These are phyloP conservation scores for Citrus medica DNA, from an alignment of 345 rosid species.

Conservation along the genomic window DNA sequence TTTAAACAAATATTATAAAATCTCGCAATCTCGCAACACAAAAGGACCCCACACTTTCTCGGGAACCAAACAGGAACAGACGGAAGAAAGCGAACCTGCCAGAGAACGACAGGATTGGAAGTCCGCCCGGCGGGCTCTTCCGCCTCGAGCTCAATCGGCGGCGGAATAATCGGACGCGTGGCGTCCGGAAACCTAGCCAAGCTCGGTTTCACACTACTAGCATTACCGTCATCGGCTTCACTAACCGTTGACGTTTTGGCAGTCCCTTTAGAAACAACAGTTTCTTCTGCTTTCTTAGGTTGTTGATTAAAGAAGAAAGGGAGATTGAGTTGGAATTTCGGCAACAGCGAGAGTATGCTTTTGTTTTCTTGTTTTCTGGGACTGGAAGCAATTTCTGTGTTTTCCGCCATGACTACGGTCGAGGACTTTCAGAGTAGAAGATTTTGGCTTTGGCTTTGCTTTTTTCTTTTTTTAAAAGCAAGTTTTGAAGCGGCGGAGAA, in stretches of 20 bases:
- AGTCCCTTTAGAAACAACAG: slow-evolving; percentile 13
- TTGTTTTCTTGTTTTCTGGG: not conserved
- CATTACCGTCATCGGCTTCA: not conserved
- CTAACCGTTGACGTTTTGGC: not conserved
- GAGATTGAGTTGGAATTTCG: slow-evolving; percentile 24
- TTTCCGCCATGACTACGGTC: slow-evolving; percentile 9
- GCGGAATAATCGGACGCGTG: slow-evolving; percentile 14
- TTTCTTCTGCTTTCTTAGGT: slow-evolving; percentile 10
- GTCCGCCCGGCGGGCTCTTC: slow-evolving; percentile 41
- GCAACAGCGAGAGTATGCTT: slow-evolving; percentile 11
- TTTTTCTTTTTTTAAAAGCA: too few species aligned
- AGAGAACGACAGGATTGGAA: slow-evolving; percentile 48
- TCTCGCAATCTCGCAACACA: not conserved
- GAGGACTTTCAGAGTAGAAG: not conserved
- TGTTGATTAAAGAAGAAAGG: slow-evolving; percentile 27
- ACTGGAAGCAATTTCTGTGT: slow-evolving; percentile 3
- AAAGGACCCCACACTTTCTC: not conserved
- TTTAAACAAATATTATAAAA: too few species aligned
- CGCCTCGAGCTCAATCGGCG: slow-evolving; percentile 35
- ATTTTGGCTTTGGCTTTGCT: not conserved
- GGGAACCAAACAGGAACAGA: not conserved
- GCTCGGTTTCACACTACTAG: not conserved
- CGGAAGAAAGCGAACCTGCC: slow-evolving; percentile 42
- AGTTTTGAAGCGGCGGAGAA: slow-evolving; percentile 9
- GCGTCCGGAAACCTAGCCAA: slow-evolving; percentile 5